Evolutionary conservation across 352 stramenopile species (phyloP).

Genomic region (Achlya hypogyna): DNA sequence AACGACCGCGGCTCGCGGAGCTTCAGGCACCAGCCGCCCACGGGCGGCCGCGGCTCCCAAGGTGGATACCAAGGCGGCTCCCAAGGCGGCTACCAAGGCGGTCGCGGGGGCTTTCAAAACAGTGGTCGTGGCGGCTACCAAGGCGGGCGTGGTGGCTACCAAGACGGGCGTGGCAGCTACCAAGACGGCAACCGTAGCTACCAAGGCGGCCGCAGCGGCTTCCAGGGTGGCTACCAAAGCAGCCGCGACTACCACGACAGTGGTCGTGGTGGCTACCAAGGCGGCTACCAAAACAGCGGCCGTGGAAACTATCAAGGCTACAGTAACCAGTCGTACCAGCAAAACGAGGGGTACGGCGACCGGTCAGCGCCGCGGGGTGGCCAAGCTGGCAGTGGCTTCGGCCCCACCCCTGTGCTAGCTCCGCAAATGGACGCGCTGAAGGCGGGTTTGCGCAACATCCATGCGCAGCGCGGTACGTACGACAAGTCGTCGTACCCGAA

Average conservation of each 20-base stretch:
- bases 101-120: no score
- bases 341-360: neutral
- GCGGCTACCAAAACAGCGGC: neutral
- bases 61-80: conserved; percentile 25
- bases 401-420: conserved; percentile 27
- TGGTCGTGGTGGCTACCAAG: neutral
- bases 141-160: conserved; percentile 24
- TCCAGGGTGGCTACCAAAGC: neutral
- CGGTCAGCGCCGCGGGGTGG: neutral
- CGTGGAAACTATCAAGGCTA: neutral
- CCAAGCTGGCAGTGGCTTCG: conserved; percentile 19
- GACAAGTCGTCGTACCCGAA: neutral
- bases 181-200: conserved; percentile 31
- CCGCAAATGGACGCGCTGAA: conserved; percentile 65
- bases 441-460: conserved; percentile 76
- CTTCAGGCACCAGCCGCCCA: neutral
- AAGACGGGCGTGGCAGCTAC: conserved; percentile 16
- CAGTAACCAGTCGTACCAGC: neutral
- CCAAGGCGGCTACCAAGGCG: conserved; percentile 12
- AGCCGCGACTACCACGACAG: neutral
- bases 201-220: conserved; percentile 26
- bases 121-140: conserved; percentile 27
- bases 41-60: neutral
- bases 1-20: neutral
- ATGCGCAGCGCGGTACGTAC: conserved; percentile 45